phyloP scores from a whole-genome alignment of 2,329 filamentous ascomycete species.

The Helotiales sp. region DNA sequence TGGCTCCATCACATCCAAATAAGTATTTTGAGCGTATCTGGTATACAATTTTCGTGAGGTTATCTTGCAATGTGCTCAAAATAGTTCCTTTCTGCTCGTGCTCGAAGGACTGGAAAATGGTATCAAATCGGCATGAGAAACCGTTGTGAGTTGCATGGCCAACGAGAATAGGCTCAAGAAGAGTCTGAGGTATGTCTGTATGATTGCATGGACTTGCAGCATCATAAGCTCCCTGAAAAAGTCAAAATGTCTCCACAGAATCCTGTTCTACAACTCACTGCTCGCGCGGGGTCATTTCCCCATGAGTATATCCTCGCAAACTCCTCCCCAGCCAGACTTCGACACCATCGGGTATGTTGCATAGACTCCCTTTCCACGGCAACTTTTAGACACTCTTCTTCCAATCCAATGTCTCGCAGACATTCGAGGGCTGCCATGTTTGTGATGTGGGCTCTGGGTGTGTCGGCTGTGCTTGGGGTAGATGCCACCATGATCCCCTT shows the following conservation, averaged over 20 bases:
- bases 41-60: conserved; percentile 47
- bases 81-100: conserved; percentile 28
- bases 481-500: conserved; percentile 59
- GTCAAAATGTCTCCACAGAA: not conserved
- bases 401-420: conserved; percentile 56
- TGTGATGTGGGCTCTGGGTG: conserved; percentile 64
- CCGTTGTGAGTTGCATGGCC: conserved; percentile 47
- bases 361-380: conserved; percentile 49
- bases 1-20: conserved; percentile 62
- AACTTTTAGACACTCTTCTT: conserved; percentile 47
- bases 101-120: conserved; percentile 45
- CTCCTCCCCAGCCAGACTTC: conserved; percentile 58
- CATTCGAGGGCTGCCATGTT: conserved; percentile 63
- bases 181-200: conserved; percentile 53
- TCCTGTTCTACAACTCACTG: conserved; percentile 42
- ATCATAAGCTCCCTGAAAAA: conserved; percentile 49
- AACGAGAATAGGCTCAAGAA: conserved; percentile 54
- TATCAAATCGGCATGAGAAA: conserved; percentile 51
- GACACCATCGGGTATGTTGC: conserved; percentile 57
- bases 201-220: conserved; percentile 49
- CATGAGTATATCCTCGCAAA: conserved; percentile 56
- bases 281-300: conserved; percentile 53
- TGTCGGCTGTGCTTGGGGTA: conserved; percentile 56
- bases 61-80: conserved; percentile 46
- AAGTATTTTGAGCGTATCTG: conserved; percentile 58